Percentiles rank a stretch among this genome's conserved stretches.
These are phyloP conservation scores for Suillus alpinus DNA, from an alignment of 768 basidiomycete genomes.

Conservation along the genomic window DNA sequence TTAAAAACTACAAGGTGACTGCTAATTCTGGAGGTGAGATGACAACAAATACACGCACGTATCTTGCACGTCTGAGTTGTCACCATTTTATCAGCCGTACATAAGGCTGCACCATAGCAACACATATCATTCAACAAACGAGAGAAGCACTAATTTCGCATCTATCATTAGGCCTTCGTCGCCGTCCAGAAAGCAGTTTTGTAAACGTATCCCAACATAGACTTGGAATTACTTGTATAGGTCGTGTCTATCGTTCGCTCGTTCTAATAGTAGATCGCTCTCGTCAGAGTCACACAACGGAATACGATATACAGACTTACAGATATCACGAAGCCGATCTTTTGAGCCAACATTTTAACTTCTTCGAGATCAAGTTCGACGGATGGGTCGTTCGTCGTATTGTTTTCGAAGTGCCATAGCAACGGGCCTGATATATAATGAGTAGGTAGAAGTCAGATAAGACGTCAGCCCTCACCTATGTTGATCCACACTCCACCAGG, in stretches of 20 bases:
- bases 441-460: neutral
- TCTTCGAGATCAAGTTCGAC: constrained; percentile 91
- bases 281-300: neutral
- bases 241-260: constrained; percentile 79
- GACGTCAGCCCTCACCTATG: constrained; percentile 48
- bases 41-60: neutral
- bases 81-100: neutral
- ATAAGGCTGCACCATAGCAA: neutral
- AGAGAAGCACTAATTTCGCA: neutral
- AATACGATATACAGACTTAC: constrained; percentile 42
- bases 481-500: constrained; percentile 94
- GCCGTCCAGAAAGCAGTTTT: constrained; percentile 85
- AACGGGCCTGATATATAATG: constrained; percentile 60
- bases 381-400: constrained; percentile 71
- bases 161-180: constrained; percentile 31
- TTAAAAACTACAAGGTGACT: neutral
- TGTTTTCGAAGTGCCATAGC: constrained; percentile 98
- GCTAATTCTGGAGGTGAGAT: neutral
- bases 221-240: constrained; percentile 79
- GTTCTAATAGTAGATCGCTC: constrained; percentile 46
- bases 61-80: neutral
- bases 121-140: neutral
- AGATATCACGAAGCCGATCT: constrained; percentile 78
- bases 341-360: constrained; percentile 67
- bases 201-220: constrained; percentile 85